Percentiles rank a stretch among this genome's conserved stretches.
Conservation (phyloP, 352 stramenopile genomes). For the Pythium myriotylum region DNA sequence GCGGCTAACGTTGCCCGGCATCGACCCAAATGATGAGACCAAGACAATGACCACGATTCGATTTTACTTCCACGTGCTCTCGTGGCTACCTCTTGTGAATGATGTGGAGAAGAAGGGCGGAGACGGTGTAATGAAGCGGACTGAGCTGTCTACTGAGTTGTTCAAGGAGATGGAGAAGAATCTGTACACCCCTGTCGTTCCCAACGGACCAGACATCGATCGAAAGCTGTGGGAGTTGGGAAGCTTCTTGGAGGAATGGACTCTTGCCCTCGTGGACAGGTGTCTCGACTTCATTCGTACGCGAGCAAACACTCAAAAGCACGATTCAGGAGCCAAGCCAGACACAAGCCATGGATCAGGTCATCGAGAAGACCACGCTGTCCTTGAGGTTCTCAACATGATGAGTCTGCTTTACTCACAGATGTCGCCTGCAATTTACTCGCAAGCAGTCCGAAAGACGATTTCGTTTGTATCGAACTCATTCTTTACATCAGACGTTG, state of each 20-base stretch:
- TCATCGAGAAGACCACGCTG: constrained; percentile 46
- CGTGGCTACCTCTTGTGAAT: constrained; percentile 72
- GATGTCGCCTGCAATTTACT: constrained; percentile 66
- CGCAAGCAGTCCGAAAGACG: constrained; percentile 54
- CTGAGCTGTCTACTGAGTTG: constrained; percentile 5
- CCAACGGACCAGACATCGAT: constrained; percentile 39
- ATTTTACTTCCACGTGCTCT: constrained; percentile 72
- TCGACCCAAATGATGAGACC: constrained; percentile 78
- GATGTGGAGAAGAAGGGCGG: constrained; percentile 47
- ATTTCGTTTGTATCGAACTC: constrained; percentile 52
- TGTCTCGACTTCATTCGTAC: constrained; percentile 70
- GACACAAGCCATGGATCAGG: constrained; percentile 10
- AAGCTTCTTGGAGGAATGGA: constrained; percentile 66
- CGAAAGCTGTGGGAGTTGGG: constrained; percentile 64
- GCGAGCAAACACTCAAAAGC: constrained; percentile 39
- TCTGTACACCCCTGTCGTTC: constrained; percentile 42
- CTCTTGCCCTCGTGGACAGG: constrained; percentile 58
- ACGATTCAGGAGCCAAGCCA: constrained; percentile 28
- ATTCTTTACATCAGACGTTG: constrained; percentile 67
- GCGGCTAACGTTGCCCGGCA: constrained; percentile 64
- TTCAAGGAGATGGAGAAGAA: constrained; percentile 45
- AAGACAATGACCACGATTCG: constrained; percentile 69
- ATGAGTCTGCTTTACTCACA: constrained; percentile 62
- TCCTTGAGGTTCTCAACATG: constrained; percentile 64
- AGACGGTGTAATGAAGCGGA: constrained; percentile 23